Base-by-base conservation (phyloP, 139 green algal genomes). In the Dunaliella primolecta region DNA sequence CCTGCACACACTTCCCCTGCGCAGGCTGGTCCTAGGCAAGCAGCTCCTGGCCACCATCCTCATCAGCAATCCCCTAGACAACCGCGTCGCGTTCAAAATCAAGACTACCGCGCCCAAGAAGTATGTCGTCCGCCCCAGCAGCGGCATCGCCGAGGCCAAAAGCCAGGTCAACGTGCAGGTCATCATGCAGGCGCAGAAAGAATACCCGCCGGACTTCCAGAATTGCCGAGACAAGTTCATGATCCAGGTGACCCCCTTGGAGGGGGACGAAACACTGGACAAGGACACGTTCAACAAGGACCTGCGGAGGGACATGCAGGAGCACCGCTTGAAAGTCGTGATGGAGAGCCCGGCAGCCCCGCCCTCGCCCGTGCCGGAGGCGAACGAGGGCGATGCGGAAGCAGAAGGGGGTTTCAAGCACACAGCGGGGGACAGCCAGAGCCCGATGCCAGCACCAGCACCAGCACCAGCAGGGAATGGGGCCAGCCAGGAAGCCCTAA, bases 161-260 rank as follows among this genome's bases (percentile, higher is more conserved):
- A 80, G 81, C 15, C 80, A 81, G 15, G 36, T 82, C 29, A 81
- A 23, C 55, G 76, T 88, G 23, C 85, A 88, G 71, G 87, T 90
- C 80, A 92, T 87, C 79, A 87, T 94, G 85, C 88, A 93, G 88
- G 91, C 89, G 0, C 91, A 94, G 78, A 94, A 94, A 75, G 91
- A 94, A 78, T 88, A 90, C 37, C 85, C 91, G 3, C 21, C 87
- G 25, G 91, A 94, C 84, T 90, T 92, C 72, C 37, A 82, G 1
- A 91, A 91, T 78, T 92, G 91, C 89, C 91, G 91, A 32, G 91
- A 94, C 85, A 94, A 94, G 86, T 94, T 94, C 87, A 89, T 94
- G 89, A 89, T 94, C 0, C 91, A 94, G 78, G 89, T 87, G 1
- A 90, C 85, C 2, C 35, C 46, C n/a, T 84, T 94, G 25, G 81